phyloP scores from a whole-genome alignment of 345 rosid species.

The Boechera retrofracta region DNA sequence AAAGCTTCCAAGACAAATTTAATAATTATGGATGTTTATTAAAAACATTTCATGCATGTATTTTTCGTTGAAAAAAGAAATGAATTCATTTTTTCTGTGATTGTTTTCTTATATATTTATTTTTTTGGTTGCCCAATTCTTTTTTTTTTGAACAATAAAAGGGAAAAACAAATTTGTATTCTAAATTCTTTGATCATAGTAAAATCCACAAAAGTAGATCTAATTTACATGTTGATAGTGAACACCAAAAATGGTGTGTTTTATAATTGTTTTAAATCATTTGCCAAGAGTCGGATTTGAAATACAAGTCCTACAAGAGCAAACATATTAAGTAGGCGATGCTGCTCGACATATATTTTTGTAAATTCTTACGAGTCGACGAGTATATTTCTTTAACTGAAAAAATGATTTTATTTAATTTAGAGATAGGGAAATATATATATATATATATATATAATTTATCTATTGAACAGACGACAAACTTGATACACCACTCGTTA shows the following conservation, averaged over 20 bases:
- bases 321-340: slow-evolving; percentile 14
- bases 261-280: background rate
- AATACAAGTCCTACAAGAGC: background rate
- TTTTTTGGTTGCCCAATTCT: background rate
- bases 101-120: too few relatives aligned
- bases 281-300: background rate
- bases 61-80: too few relatives aligned
- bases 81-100: too few relatives aligned
- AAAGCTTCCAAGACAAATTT: background rate
- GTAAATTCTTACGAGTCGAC: slow-evolving; percentile 2
- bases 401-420: too few relatives aligned
- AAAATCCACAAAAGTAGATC: too few relatives aligned
- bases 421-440: too few relatives aligned
- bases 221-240: background rate
- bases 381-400: background rate
- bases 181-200: too few relatives aligned
- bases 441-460: too few relatives aligned
- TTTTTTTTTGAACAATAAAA: too few relatives aligned
- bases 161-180: too few relatives aligned
- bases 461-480: background rate
- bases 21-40: background rate
- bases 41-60: background rate
- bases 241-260: background rate
- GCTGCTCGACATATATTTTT: slow-evolving; percentile 20
- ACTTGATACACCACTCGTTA: background rate